Percentiles rank a stretch among this genome's conserved stretches.
These are phyloP conservation scores for Cladophialophora chaetospira DNA, from an alignment of 2,329 filamentous ascomycete genomes.

Conservation along the genomic window DNA sequence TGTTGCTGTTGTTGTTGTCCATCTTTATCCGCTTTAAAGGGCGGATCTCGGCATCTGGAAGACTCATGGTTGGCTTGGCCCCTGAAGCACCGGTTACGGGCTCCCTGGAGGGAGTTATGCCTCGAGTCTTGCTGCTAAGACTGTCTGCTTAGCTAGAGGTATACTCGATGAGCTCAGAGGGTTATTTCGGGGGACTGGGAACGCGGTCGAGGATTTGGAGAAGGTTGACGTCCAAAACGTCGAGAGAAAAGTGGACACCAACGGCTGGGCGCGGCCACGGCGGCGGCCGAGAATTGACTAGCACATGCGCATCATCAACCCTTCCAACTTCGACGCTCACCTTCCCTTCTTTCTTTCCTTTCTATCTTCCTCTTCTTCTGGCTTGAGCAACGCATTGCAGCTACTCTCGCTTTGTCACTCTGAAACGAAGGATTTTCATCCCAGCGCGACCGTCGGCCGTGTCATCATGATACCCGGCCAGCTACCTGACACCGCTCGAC, in stretches of 20 bases:
- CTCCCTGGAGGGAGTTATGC: not conserved
- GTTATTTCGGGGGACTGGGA: too few species aligned
- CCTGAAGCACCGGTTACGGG: not conserved
- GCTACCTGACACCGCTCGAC: not conserved
- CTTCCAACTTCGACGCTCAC: too few species aligned
- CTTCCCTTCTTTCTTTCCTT: too few species aligned
- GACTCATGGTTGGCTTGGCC: not conserved
- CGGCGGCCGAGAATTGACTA: not conserved
- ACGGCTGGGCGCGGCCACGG: too few species aligned
- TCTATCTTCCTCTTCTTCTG: not conserved
- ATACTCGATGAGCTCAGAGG: too few species aligned
- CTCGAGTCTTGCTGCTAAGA: too few species aligned
- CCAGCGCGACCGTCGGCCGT: slow-evolving; percentile 4
- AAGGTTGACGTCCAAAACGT: not conserved
- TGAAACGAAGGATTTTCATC: not conserved
- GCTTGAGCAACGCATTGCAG: too few species aligned
- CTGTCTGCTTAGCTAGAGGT: too few species aligned
- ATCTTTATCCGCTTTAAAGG: slow-evolving; percentile 19
- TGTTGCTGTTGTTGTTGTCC: not conserved
- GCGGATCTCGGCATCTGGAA: not conserved
- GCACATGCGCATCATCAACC: not conserved
- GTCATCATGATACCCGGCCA: slow-evolving; percentile 15
- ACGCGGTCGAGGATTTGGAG: not conserved
- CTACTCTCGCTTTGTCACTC: not conserved
- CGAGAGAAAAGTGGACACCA: not conserved